Evolutionary conservation across 352 stramenopile species (phyloP).

Genomic region (Blastocystis sp.): DNA sequence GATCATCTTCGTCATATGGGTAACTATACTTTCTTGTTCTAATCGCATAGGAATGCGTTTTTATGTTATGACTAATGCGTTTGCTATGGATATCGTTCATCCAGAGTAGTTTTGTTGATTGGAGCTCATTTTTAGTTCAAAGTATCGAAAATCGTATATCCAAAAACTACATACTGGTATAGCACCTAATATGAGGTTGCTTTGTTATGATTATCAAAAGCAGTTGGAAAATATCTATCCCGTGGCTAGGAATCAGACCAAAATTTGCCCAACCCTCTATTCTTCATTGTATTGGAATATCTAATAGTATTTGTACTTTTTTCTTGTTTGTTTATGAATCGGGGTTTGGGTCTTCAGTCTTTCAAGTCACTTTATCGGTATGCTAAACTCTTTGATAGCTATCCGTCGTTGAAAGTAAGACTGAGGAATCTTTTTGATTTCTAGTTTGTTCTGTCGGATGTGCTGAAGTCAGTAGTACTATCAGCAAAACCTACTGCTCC

Average conservation of each 20-base stretch:
- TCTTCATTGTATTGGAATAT: slow-evolving; percentile 3
- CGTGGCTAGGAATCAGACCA: background rate
- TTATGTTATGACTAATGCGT: slow-evolving; percentile 42
- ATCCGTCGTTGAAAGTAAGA: background rate
- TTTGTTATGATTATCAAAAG: slow-evolving; percentile 8
- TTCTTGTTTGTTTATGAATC: slow-evolving; percentile 35
- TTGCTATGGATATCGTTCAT: slow-evolving; percentile 51
- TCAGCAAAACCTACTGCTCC: background rate
- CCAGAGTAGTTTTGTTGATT: background rate
- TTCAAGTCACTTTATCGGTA: slow-evolving; percentile 22
- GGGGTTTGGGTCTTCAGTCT: background rate
- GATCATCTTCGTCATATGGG: slow-evolving; percentile 28
- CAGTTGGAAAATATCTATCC: background rate
- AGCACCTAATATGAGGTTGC: background rate
- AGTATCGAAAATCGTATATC: slow-evolving; percentile 12
- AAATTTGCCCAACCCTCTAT: background rate
- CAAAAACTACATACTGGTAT: background rate
- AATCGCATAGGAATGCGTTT: background rate
- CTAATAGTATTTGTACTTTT: background rate
- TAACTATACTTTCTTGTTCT: slow-evolving; percentile 59
- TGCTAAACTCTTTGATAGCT: background rate
- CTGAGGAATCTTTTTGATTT: background rate
- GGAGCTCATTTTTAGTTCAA: background rate
- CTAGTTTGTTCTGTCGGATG: slow-evolving; percentile 57
- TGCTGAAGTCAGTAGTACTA: background rate